These are phyloP conservation scores for Coprinellus micaceus DNA, from an alignment of 768 basidiomycete species.

Conservation along the genomic window DNA sequence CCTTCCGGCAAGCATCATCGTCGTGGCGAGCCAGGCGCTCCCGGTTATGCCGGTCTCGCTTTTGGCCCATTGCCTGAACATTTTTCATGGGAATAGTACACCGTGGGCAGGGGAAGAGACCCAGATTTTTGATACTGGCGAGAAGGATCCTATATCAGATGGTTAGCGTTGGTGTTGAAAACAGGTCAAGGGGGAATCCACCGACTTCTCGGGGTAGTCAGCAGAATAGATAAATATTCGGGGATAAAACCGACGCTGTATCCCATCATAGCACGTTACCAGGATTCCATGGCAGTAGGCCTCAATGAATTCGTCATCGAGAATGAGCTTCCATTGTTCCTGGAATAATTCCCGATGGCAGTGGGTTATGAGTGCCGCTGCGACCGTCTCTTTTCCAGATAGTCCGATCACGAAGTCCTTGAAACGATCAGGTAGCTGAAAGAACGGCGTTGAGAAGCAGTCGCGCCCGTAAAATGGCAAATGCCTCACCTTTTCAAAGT, in stretches of 20 bases:
- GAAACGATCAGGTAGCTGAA: constrained; percentile 1
- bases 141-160: constrained; percentile 23
- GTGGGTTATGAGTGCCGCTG: background rate
- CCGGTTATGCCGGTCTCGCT: background rate
- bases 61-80: constrained; percentile 9
- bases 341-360: constrained; percentile 24
- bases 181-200: constrained; percentile 1
- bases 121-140: constrained; percentile 17
- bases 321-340: constrained; percentile 22
- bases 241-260: constrained; percentile 28
- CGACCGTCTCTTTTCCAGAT: background rate
- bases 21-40: background rate
- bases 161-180: background rate
- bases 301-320: constrained; percentile 31
- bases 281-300: constrained; percentile 32
- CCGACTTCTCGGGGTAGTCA: constrained; percentile 42
- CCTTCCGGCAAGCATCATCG: background rate
- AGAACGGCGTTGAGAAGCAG: background rate
- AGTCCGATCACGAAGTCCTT: background rate
- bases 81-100: constrained; percentile 12
- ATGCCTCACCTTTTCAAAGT: background rate
- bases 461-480: background rate
- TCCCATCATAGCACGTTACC: constrained; percentile 26
- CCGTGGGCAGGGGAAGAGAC: constrained; percentile 15
- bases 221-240: constrained; percentile 33